Evolutionary conservation across 2,329 filamentous ascomycete genomes (phyloP).

Genomic region (Metarhizium guizhouense): DNA sequence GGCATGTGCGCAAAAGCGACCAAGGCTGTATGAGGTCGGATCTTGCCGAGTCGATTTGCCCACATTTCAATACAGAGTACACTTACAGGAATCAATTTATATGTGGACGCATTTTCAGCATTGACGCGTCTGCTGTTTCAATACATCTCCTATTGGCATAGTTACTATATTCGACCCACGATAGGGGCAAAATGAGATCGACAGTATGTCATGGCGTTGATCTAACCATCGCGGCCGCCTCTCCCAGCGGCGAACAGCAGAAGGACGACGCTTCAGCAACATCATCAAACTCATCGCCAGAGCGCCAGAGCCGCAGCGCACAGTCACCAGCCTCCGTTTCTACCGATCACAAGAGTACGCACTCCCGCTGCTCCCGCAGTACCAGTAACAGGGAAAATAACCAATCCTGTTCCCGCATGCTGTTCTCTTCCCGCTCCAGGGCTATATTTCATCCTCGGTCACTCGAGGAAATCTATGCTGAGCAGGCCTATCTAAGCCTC

Average conservation of each 20-base stretch:
- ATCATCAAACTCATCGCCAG: neutral
- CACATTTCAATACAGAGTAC: neutral
- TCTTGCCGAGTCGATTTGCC: neutral
- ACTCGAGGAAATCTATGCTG: slow-evolving; percentile 33
- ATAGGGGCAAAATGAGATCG: neutral
- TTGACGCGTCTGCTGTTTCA: neutral
- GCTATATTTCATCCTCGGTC: slow-evolving; percentile 27
- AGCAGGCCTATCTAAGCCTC: slow-evolving; percentile 36
- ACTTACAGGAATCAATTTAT: neutral
- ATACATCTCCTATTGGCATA: neutral
- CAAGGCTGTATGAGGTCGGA: neutral
- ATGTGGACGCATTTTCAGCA: neutral
- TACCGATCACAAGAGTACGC: neutral
- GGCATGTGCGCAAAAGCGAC: neutral
- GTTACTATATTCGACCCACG: neutral
- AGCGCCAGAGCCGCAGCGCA: neutral
- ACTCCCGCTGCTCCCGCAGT: neutral
- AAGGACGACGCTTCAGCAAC: neutral
- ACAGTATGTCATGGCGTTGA: neutral
- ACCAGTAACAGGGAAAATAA: neutral
- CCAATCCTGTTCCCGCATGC: neutral
- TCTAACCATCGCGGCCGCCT: neutral
- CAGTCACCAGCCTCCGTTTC: neutral
- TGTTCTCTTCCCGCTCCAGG: neutral
- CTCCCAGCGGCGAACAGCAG: neutral